A percentile compares a stretch with the other conserved stretches of the same genome.
These are phyloP conservation scores for Cyclanthera cordifolia DNA, from an alignment of 306 rosid species.

Conservation along the genomic window DNA sequence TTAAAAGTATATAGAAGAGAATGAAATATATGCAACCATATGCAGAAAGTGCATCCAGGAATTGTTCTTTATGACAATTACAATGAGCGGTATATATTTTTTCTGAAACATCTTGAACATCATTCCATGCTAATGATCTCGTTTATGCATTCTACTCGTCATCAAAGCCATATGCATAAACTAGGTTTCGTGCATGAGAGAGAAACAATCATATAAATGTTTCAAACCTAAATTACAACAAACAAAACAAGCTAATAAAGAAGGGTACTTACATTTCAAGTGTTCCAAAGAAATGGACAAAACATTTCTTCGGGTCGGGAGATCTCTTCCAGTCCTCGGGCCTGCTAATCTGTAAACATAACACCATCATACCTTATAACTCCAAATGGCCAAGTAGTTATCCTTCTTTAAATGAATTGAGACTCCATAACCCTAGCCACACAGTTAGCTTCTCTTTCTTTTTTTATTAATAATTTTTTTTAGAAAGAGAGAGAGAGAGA, in stretches of 20 bases:
- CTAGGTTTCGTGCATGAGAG: background rate
- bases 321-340: slow-evolving; percentile 80
- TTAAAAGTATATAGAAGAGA: background rate
- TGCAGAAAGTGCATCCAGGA: background rate
- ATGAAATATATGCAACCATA: background rate
- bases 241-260: background rate
- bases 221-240: background rate
- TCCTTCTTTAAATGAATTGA: background rate
- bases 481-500: too few relatives aligned
- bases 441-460: background rate
- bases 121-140: slow-evolving; percentile 1
- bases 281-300: slow-evolving; percentile 88
- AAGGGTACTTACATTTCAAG: slow-evolving; percentile 69
- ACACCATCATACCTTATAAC: slow-evolving; percentile 20
- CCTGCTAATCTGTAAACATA: slow-evolving; percentile 66
- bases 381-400: slow-evolving; percentile 10
- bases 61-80: background rate
- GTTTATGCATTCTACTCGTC: background rate
- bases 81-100: background rate
- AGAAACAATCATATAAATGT: background rate
- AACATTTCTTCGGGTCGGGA: slow-evolving; percentile 85
- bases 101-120: background rate
- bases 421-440: slow-evolving; percentile 4
- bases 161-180: slow-evolving; percentile 1
- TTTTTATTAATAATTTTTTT: too few relatives aligned